phyloP scores from a whole-genome alignment of 768 basidiomycete species.

The Podaxis sp. region DNA sequence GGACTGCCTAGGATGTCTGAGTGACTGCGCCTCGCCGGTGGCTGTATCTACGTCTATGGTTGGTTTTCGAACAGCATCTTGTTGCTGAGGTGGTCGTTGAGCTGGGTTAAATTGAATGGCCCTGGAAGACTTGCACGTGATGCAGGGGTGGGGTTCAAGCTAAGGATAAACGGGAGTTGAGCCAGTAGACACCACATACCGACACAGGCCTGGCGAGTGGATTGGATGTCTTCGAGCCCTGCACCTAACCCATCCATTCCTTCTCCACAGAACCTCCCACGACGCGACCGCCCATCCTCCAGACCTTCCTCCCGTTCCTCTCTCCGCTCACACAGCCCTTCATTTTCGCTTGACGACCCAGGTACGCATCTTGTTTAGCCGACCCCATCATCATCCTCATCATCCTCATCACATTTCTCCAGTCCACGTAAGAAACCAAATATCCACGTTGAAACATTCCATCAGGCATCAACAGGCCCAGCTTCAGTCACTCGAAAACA shows the following conservation, averaged over 20 bases:
- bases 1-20: no score
- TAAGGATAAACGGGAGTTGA: not conserved
- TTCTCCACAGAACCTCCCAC: constrained; percentile 20
- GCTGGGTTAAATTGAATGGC: no score
- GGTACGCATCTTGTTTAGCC: constrained; percentile 40
- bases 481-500: constrained; percentile 64
- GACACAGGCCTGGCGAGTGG: not conserved
- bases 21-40: no score
- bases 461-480: constrained; percentile 86
- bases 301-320: constrained; percentile 44
- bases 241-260: not conserved
- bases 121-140: not conserved
- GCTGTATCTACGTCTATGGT: no score
- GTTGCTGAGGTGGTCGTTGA: no score
- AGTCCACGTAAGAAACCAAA: constrained; percentile 78
- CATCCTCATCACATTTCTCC: not conserved
- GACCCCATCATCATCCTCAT: not conserved
- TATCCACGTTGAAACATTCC: constrained; percentile 78
- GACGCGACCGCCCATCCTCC: constrained; percentile 37
- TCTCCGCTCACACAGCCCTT: constrained; percentile 53
- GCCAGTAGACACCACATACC: not conserved
- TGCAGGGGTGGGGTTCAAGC: not conserved
- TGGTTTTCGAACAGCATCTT: no score
- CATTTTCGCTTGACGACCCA: constrained; percentile 58
- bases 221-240: constrained; percentile 37